A percentile compares a stretch with the other conserved stretches of the same genome.
Conservation (phyloP, 352 stramenopile species). For the Phytophthora cactorum region DNA sequence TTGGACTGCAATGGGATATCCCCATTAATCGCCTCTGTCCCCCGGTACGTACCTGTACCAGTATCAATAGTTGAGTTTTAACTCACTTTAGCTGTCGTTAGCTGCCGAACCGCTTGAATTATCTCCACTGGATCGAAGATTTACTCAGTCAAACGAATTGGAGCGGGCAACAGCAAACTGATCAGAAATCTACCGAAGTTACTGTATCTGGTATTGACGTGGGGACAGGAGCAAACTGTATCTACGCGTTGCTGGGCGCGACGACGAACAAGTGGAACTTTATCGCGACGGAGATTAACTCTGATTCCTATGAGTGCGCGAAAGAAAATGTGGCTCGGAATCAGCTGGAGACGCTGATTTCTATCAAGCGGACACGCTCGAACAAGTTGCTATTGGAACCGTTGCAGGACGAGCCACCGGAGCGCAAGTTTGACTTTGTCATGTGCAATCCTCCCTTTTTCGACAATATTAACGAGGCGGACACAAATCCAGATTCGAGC, state of each 20-base stretch:
- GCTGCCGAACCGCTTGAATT: slow-evolving; percentile 93
- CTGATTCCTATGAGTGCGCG: slow-evolving; percentile 80
- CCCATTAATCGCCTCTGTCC: slow-evolving; percentile 94
- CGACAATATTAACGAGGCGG: slow-evolving; percentile 73
- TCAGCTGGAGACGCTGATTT: slow-evolving; percentile 67
- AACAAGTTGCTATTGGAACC: slow-evolving; percentile 57
- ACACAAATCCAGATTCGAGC: slow-evolving; percentile 74
- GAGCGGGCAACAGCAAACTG: slow-evolving; percentile 16
- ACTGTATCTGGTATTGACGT: slow-evolving; percentile 92
- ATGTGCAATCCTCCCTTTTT: slow-evolving; percentile 99
- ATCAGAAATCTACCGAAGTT: slow-evolving; percentile 7
- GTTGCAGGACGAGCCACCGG: slow-evolving; percentile 31
- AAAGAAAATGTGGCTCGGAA: slow-evolving; percentile 91
- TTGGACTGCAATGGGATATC: slow-evolving; percentile 90
- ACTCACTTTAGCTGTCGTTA: slow-evolving; percentile 28
- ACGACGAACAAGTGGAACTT: slow-evolving; percentile 92
- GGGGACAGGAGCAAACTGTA: slow-evolving; percentile 95
- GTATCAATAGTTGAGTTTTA: not conserved
- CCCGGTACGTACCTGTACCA: slow-evolving; percentile 69
- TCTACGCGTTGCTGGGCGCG: slow-evolving; percentile 95
- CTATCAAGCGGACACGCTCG: slow-evolving; percentile 53
- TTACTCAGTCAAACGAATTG: slow-evolving; percentile 69
- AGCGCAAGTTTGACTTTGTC: slow-evolving; percentile 85
- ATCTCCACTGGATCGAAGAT: slow-evolving; percentile 96
- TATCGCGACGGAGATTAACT: slow-evolving; percentile 95